Base-by-base conservation (phyloP, 2,329 filamentous ascomycete genomes). In the Pseudopyrenochaeta lycopersici region DNA sequence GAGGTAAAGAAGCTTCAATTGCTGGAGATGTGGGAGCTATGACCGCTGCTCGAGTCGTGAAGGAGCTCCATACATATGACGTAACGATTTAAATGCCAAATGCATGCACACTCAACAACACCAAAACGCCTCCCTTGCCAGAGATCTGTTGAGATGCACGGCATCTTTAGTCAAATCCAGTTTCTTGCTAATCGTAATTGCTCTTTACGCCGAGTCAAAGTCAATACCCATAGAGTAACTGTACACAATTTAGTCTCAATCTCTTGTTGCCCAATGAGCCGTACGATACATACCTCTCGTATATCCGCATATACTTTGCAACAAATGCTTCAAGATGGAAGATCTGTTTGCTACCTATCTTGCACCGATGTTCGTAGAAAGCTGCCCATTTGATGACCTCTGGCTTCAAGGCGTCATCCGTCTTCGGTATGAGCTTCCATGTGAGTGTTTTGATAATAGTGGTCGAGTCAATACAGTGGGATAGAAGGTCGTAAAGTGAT, bases 251-350 rank as follows among this genome's bases (percentile, higher is more conserved):
- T 18, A 15, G 43, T 7, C 14, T 30, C 45, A 38, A 50, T 40
- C 3, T 14, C 4, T 12, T 17, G 2, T 14, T 42, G 14, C 3
- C 1, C 18, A n/a, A 29, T 0, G 27, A 29, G 11, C 17, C 10
- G 17, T 6, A 20, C 10, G 32, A 3, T 32, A 73, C 80, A 60
- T 87, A 96, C 87, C 92, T 94, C 81, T 99, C 95, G 60, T 94
- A 85, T 64, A 98, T 87, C 66, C 94, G 87, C 94, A 99, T 98
- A 75, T 98, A 97, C 80, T 97, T 98, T 52, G 94, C 94, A 53
- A 99, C 95, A 77, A 99, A 99, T 3, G 95, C 95, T 78, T 99
- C 96, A 3, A 99, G 81, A 72, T 99, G 96, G 77, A 99, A 99
- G 59, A 99, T 98, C 53, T 96, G 90, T 83, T 99, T 99, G 59